Evolutionary conservation across 257 asterid genomes (phyloP).

Genomic region (Gentiana straminea): DNA sequence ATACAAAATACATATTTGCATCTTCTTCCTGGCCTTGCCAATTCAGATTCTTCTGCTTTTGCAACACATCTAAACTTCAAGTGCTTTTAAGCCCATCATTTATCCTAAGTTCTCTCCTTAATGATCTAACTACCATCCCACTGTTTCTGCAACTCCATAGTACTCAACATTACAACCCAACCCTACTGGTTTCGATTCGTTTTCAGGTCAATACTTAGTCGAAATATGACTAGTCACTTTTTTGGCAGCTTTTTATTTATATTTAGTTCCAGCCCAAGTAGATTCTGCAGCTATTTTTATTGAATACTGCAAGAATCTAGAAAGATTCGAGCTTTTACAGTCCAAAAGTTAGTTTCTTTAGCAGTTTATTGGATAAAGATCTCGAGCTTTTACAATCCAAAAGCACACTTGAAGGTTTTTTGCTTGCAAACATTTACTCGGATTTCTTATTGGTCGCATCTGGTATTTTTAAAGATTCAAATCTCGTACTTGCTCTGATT

Average conservation of each 20-base stretch:
- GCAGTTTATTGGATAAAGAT: conserved; percentile 8
- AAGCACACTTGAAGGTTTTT: conserved; percentile 6
- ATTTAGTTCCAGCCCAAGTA: conserved; percentile 13
- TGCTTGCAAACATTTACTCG: conserved; percentile 24
- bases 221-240: conserved; percentile 6
- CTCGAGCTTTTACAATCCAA: conserved; percentile 4
- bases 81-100: conserved; percentile 8
- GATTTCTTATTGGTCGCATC: conserved; percentile 12
- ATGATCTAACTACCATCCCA: conserved; percentile 8
- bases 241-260: conserved; percentile 20
- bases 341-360: conserved; percentile 11
- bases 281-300: conserved; percentile 1
- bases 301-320: conserved; percentile 14
- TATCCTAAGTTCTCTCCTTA: conserved; percentile 11
- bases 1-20: conserved; percentile 1
- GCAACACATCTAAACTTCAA: not conserved
- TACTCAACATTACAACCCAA: conserved; percentile 11
- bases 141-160: conserved; percentile 2
- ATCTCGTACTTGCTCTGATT: conserved; percentile 20
- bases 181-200: conserved; percentile 19
- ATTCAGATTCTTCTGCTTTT: not conserved
- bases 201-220: conserved; percentile 6
- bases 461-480: conserved; percentile 13
- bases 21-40: not conserved
- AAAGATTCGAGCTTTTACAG: conserved; percentile 16